Conservation (phyloP, 2,329 filamentous ascomycete genomes). For the Colletotrichum orchidophilum region DNA sequence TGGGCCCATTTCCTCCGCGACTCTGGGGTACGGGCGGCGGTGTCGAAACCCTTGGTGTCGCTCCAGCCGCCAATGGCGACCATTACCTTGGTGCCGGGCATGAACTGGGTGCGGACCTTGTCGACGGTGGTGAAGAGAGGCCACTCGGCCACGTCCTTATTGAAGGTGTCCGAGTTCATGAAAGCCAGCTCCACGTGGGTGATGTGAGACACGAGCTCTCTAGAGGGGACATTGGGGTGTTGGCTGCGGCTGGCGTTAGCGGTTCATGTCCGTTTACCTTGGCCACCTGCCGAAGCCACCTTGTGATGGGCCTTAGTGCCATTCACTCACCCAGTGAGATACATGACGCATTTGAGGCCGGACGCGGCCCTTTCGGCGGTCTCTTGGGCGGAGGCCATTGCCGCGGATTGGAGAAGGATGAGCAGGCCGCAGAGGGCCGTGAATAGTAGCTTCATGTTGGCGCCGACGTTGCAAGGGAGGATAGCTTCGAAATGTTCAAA, state of each 20-base stretch:
- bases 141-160: constrained; percentile 52
- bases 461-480: not conserved
- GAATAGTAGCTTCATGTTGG: constrained; percentile 23
- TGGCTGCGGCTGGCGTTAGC: constrained; percentile 48
- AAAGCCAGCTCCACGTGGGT: constrained; percentile 69
- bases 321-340: constrained; percentile 57
- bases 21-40: constrained; percentile 53
- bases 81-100: constrained; percentile 67
- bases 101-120: constrained; percentile 58
- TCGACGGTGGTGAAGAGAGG: constrained; percentile 63
- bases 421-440: constrained; percentile 1
- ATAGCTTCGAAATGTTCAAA: not conserved
- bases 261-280: not conserved
- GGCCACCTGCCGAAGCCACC: not conserved
- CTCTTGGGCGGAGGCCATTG: constrained; percentile 13
- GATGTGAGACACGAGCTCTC: constrained; percentile 51
- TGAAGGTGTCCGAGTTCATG: constrained; percentile 63
- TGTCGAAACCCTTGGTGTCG: constrained; percentile 70
- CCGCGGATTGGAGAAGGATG: constrained; percentile 7
- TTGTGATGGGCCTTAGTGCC: not conserved
- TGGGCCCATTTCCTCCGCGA: constrained; percentile 68
- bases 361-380: not conserved
- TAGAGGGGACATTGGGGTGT: constrained; percentile 53
- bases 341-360: constrained; percentile 52
- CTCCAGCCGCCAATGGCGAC: constrained; percentile 82